Conservation (phyloP, 352 stramenopile genomes). For the Pythium sp. region DNA sequence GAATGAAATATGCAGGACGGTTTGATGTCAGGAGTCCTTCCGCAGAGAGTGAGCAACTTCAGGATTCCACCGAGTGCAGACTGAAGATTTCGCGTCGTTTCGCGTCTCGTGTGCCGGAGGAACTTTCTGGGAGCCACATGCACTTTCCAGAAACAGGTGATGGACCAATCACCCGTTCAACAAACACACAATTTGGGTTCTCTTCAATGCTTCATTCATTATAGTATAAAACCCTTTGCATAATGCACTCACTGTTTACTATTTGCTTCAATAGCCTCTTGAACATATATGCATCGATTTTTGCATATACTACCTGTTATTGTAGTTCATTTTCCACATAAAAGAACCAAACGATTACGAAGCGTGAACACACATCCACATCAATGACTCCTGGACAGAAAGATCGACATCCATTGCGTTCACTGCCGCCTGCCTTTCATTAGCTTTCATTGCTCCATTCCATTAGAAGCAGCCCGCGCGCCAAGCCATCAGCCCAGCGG, state of each 20-base stretch:
- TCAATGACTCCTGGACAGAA: neutral
- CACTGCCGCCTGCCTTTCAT: neutral
- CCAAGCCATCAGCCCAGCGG: neutral
- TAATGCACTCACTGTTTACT: neutral
- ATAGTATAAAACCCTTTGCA: neutral
- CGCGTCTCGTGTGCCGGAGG: neutral
- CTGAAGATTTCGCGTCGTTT: neutral
- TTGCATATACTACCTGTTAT: neutral
- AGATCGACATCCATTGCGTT: neutral
- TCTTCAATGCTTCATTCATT: neutral
- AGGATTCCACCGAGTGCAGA: neutral
- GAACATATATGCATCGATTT: neutral
- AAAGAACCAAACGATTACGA: neutral
- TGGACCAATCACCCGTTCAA: neutral
- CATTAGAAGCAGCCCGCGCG: neutral
- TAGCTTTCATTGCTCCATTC: neutral
- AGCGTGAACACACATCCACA: neutral
- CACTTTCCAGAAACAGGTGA: constrained; percentile 1
- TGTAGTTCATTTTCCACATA: neutral
- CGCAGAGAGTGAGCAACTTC: neutral
- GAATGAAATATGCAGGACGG: neutral
- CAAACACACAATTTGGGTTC: neutral
- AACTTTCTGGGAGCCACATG: neutral
- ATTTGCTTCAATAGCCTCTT: neutral
- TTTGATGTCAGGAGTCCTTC: neutral